A percentile compares a stretch with the other conserved stretches of the same genome.
phyloP scores from a whole-genome alignment of 345 rosid species.

The Limnanthes douglasii region DNA sequence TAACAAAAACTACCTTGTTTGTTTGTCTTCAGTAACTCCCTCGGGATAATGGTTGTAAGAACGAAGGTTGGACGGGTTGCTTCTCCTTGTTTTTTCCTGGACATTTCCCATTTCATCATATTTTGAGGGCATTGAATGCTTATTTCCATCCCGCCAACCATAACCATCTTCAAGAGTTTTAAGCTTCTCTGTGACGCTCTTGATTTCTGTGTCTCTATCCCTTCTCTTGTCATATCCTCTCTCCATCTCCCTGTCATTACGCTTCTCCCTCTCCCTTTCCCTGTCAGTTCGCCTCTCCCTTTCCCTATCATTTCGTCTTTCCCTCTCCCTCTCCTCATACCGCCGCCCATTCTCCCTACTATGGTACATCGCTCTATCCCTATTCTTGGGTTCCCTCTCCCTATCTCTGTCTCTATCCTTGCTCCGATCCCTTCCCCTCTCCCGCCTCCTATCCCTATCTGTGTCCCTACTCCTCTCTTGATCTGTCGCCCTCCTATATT shows the following conservation, averaged over 20 bases:
- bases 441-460: constrained; percentile 30
- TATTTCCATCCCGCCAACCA: constrained; percentile 16
- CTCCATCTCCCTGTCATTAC: constrained; percentile 23
- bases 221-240: constrained; percentile 23
- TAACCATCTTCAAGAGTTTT: constrained; percentile 14
- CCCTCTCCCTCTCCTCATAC: constrained; percentile 20
- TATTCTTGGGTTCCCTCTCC: constrained; percentile 25
- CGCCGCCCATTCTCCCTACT: no score
- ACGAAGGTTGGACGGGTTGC: no score
- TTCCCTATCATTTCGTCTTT: constrained; percentile 17
- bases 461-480: constrained; percentile 23
- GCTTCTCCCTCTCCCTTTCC: constrained; percentile 14
- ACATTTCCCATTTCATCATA: constrained; percentile 13
- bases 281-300: constrained; percentile 10
- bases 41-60: constrained; percentile 15
- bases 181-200: constrained; percentile 20
- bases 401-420: constrained; percentile 18
- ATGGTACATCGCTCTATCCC: constrained; percentile 22
- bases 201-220: constrained; percentile 27
- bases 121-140: constrained; percentile 14
- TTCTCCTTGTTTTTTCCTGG: constrained; percentile 15
- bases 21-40: constrained; percentile 16
- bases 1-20: constrained; percentile 24
- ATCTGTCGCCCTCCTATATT: constrained; percentile 24
- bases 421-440: constrained; percentile 17